phyloP scores from a whole-genome alignment of 495 filamentous ascomycete species.

The Neurospora africana region DNA sequence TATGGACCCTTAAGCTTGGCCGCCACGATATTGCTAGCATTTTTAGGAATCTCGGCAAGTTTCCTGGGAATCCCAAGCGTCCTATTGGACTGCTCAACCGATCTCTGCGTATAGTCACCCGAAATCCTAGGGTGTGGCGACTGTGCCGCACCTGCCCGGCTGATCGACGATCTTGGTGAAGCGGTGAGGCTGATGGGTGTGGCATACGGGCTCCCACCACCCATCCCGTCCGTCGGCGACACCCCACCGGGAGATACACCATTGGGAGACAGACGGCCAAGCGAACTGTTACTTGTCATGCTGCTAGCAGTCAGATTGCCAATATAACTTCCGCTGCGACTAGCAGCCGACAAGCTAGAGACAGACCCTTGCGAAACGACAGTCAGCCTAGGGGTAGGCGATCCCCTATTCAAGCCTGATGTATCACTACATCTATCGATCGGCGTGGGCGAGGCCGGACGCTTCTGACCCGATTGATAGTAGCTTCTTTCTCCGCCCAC shows the following conservation, averaged over 20 bases:
- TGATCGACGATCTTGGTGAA: conserved; percentile 43
- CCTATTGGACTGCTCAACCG: conserved; percentile 16
- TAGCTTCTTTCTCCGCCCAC: conserved; percentile 20
- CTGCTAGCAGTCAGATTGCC: conserved; percentile 62
- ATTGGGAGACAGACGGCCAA: conserved; percentile 62
- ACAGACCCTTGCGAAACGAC: conserved; percentile 53
- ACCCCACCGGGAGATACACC: conserved; percentile 55
- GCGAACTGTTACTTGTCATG: conserved; percentile 62
- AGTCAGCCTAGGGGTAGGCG: conserved; percentile 48
- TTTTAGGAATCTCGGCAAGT: conserved; percentile 34
- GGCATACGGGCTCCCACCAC: conserved; percentile 47
- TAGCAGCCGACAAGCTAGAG: conserved; percentile 60
- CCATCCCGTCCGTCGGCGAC: conserved; percentile 39
- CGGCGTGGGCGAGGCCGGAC: conserved; percentile 71
- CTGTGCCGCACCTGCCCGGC: conserved; percentile 22
- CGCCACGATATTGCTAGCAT: conserved; percentile 19
- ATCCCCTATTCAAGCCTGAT: conserved; percentile 39
- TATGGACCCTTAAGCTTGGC: conserved; percentile 44
- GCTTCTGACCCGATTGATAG: conserved; percentile 52
- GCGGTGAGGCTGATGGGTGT: conserved; percentile 49
- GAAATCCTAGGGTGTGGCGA: conserved; percentile 35
- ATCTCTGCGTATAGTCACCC: conserved; percentile 25
- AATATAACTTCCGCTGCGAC: conserved; percentile 64
- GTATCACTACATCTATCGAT: conserved; percentile 59
- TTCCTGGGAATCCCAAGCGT: conserved; percentile 37